Evolutionary conservation across 108 stramenopile genomes (phyloP), one percentile per base, ranked within the genome.

Genomic region (Skeletonema menzelii): DNA sequence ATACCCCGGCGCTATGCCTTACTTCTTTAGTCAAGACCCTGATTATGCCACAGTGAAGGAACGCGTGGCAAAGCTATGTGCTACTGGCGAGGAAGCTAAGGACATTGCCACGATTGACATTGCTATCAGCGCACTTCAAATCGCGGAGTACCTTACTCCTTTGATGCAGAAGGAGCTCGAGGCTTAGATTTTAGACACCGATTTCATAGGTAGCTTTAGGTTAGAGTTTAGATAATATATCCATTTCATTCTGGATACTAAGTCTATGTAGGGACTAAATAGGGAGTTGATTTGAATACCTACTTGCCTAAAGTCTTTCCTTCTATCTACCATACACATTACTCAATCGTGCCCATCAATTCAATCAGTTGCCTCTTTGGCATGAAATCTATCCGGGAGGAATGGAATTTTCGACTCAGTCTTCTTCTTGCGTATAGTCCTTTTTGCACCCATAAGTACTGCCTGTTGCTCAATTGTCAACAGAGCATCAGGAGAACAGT

Each of bases 11-110:
- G 93, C 92, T 57, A 97, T 95, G 94, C 93, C 96, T 10, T 97
- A 97, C 73, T 97, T 97, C 83, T 95, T 95, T 82, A 82, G 84
- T 22, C 96, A 97, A 65, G 93, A 97, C 76, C 94, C 93, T 27
- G 96, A 97, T 87, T 97, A 97, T 75, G 88, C 93, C 70, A 97
- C 96, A 0, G 93, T 97, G 44, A 97, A 97, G 83, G 93, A 97
- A 75, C 80, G 90, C 24, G 92, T 94, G 35, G 85, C 92, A 4
- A 66, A 76, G 28, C 77, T 84, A 59, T 89, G 89, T 65, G 92
- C 83, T 37, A 85, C 82, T 8, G 96, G 93, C 27, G 82, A 76
- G 8, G 83, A 83, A 57, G 82, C 96, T 6, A 83, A 84, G 61
- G 96, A 95, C 27, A 88, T 97, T 80, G 96, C 94, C 49, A 95